Evolutionary conservation across 495 filamentous ascomycete species (phyloP).

Genomic region (Neurospora sp.): DNA sequence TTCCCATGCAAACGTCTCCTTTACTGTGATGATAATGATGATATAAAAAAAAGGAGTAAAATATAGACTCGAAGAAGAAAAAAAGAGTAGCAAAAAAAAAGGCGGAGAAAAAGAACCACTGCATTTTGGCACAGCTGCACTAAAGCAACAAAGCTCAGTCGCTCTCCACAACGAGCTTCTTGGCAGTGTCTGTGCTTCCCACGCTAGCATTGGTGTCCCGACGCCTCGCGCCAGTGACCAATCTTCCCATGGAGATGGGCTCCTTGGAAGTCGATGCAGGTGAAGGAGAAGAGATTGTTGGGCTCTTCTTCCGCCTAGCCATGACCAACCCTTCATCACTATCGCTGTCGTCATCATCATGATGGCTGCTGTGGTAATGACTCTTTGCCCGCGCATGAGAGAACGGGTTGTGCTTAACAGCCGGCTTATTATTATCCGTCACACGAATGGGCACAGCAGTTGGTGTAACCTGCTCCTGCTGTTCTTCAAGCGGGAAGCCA

Average conservation of each 20-base stretch:
- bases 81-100: neutral
- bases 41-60: neutral
- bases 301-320: slow-evolving; percentile 33
- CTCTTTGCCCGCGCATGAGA: neutral
- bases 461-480: slow-evolving; percentile 10
- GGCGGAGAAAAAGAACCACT: neutral
- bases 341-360: slow-evolving; percentile 46
- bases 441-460: neutral
- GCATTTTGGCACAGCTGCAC: neutral
- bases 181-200: slow-evolving; percentile 46
- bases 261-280: slow-evolving; percentile 9
- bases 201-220: slow-evolving; percentile 43
- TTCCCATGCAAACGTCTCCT: neutral
- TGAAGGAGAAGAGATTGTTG: neutral
- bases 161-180: slow-evolving; percentile 37
- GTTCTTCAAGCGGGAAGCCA: slow-evolving; percentile 31
- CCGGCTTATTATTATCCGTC: neutral
- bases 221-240: slow-evolving; percentile 26
- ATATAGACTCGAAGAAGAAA: neutral
- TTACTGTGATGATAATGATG: neutral
- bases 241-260: slow-evolving; percentile 19
- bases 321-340: slow-evolving; percentile 45
- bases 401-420: neutral
- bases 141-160: slow-evolving; percentile 11
- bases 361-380: slow-evolving; percentile 30